Base-by-base conservation (phyloP, 176 grass and related monocot genomes). In the Themeda triandra region DNA sequence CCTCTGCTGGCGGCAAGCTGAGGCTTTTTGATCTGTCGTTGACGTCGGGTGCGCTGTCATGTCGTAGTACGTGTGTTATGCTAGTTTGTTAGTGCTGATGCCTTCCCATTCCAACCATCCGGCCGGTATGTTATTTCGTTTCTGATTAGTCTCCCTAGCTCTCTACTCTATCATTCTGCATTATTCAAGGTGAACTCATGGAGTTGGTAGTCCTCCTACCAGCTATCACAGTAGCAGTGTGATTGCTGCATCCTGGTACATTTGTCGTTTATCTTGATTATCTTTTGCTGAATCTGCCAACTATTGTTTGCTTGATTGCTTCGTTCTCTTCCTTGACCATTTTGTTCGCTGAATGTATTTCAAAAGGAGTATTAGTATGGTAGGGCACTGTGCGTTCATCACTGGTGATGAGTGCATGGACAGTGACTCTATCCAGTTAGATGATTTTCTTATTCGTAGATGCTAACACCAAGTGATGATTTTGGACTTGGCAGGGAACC, bases 401-500 rank as follows among this genome's bases (percentile, higher is more conserved):
- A 36, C 35, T 36, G 35, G 35, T 36, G 35, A 36, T 36, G 35
- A 36, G 4, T 36, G 35, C 35, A 36, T 36, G 35, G 35, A 36
- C 35, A 36, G 35, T 6, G 35, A 36, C 35, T 36, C 35, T 36
- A 33, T 33, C 32, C 32, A 33, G 32, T 33, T 33, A 33, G 3
- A 33, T 33, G 32, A 36, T 36, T 36, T 36, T 36, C 6, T 36
- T 6, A 36, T 36, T 40, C 37, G 37, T 8, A 41, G 39, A 41
- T 63, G 63, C 10, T 76, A 44, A 18, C 46, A 51, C 46, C 33
- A 35, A 35, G 46, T 1, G 4, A 15, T 15, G 63, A 17, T 53
- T 19, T 0, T 78, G 36, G 29, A 30, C 27, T 64, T 76, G 19
- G 13, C 87, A 98, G 95, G 95, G 3, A 88, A 77, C 19, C 85